phyloP scores from a whole-genome alignment of 768 basidiomycete genomes.

The Termitomyces sp. region DNA sequence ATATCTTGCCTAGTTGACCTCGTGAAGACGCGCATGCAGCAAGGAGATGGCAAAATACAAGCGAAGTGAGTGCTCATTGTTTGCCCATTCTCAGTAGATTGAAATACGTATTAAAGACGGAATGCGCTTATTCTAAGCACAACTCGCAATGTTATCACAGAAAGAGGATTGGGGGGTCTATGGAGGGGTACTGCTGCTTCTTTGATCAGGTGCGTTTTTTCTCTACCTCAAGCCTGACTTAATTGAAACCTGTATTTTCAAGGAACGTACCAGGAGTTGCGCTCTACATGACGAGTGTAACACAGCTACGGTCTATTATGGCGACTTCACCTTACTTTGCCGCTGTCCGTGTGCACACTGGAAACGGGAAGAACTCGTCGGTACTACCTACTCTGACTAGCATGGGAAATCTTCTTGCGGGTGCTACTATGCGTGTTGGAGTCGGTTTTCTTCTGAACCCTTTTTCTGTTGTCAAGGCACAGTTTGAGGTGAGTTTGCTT shows the following conservation, averaged over 20 bases:
- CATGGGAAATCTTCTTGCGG: conserved; percentile 83
- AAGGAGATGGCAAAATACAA: conserved; percentile 54
- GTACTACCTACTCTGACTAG: conserved; percentile 70
- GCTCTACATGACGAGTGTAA: conserved; percentile 85
- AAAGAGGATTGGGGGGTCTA: conserved; percentile 67
- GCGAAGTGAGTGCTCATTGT: conserved; percentile 32
- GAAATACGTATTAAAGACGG: conserved; percentile 28
- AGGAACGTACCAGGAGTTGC: conserved; percentile 95
- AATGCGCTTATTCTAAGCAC: conserved; percentile 45
- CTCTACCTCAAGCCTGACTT: background rate
- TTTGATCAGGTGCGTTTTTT: conserved; percentile 54
- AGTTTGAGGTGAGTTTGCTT: conserved; percentile 70
- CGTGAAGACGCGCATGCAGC: conserved; percentile 89
- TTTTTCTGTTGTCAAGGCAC: conserved; percentile 87
- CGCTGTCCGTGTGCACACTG: conserved; percentile 23
- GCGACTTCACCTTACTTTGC: conserved; percentile 73
- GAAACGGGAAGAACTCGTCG: conserved; percentile 35
- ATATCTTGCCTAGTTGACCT: conserved; percentile 65
- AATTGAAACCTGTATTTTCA: background rate
- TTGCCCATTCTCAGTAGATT: background rate
- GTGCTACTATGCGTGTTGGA: conserved; percentile 74
- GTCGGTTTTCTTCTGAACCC: conserved; percentile 89
- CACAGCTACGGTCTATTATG: conserved; percentile 76
- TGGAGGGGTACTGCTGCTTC: conserved; percentile 91
- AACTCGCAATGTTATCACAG: conserved; percentile 54